Conservation (phyloP, 106 monocot species). For the Dendrobium chrysotoxum region DNA sequence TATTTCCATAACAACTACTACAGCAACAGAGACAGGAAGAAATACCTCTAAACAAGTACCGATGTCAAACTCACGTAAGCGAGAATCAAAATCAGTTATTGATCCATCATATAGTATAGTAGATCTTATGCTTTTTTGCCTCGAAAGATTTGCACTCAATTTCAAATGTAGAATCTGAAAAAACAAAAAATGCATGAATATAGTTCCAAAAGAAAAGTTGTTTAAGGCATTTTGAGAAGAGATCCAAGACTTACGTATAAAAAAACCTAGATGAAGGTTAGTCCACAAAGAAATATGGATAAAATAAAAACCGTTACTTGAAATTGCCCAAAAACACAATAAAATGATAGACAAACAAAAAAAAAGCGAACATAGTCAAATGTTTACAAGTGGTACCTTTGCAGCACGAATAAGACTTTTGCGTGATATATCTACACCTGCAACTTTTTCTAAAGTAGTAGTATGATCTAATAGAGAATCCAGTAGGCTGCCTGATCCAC, state of each 20-base stretch:
- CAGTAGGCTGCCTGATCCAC: slow-evolving; percentile 90
- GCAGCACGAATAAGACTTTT: slow-evolving; percentile 79
- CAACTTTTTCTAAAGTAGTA: slow-evolving; percentile 66
- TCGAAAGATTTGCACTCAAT: slow-evolving; percentile 29
- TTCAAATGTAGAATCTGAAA: slow-evolving; percentile 85
- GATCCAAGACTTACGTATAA: not conserved
- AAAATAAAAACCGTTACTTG: not conserved
- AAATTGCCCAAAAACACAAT: not conserved
- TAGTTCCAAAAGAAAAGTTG: slow-evolving; percentile 5
- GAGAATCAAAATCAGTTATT: slow-evolving; percentile 79
- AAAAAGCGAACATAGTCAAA: not conserved
- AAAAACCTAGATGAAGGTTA: not conserved
- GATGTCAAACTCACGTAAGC: slow-evolving; percentile 64
- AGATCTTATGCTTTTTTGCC: slow-evolving; percentile 36
- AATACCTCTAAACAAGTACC: slow-evolving; percentile 96
- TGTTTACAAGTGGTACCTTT: slow-evolving; percentile 42
- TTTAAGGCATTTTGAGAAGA: not conserved
- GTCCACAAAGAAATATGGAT: not conserved
- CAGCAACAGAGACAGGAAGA: not conserved
- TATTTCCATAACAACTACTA: not conserved
- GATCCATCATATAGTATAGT: slow-evolving; percentile 91
- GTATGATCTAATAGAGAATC: slow-evolving; percentile 70
- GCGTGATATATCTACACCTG: slow-evolving; percentile 85
- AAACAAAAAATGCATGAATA: not conserved
- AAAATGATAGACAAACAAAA: not conserved